These are phyloP conservation scores for Termitomyces sp. DNA, from an alignment of 768 basidiomycete species.

Conservation along the genomic window DNA sequence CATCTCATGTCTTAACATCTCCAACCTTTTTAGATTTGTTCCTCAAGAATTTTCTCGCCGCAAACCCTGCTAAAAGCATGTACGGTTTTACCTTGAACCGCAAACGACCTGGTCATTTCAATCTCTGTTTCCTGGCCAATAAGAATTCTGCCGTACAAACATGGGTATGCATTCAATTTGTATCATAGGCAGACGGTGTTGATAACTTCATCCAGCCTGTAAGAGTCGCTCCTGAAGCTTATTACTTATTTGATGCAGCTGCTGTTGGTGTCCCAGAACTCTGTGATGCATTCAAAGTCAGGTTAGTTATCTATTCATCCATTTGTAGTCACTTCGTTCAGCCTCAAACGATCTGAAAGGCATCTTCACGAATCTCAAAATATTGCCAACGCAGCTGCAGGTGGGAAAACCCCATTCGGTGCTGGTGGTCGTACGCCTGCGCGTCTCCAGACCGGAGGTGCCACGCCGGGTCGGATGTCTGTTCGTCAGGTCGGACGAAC, in stretches of 20 bases:
- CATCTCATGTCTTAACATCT: background rate
- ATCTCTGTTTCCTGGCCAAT: constrained; percentile 88
- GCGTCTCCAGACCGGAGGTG: constrained; percentile 49
- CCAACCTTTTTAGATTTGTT: constrained; percentile 57
- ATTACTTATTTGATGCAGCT: constrained; percentile 85
- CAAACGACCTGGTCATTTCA: constrained; percentile 89
- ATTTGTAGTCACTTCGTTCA: background rate
- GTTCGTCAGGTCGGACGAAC: constrained; percentile 69
- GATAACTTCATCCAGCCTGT: constrained; percentile 53
- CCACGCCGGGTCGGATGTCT: constrained; percentile 80
- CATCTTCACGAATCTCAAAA: constrained; percentile 77
- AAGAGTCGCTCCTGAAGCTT: constrained; percentile 82
- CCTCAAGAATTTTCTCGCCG: constrained; percentile 84
- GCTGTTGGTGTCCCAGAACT: constrained; percentile 89
- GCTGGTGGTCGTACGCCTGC: constrained; percentile 74
- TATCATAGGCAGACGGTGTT: background rate
- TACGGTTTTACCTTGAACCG: constrained; percentile 94
- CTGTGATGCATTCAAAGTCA: constrained; percentile 95
- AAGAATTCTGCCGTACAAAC: constrained; percentile 85
- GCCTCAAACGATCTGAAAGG: constrained; percentile 27
- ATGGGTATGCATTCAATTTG: constrained; percentile 58
- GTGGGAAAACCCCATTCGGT: constrained; percentile 78
- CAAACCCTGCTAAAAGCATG: constrained; percentile 91
- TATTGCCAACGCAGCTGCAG: constrained; percentile 40
- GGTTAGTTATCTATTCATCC: constrained; percentile 36